phyloP scores from a whole-genome alignment of 768 basidiomycete genomes.

The Kwoniella sp. region DNA sequence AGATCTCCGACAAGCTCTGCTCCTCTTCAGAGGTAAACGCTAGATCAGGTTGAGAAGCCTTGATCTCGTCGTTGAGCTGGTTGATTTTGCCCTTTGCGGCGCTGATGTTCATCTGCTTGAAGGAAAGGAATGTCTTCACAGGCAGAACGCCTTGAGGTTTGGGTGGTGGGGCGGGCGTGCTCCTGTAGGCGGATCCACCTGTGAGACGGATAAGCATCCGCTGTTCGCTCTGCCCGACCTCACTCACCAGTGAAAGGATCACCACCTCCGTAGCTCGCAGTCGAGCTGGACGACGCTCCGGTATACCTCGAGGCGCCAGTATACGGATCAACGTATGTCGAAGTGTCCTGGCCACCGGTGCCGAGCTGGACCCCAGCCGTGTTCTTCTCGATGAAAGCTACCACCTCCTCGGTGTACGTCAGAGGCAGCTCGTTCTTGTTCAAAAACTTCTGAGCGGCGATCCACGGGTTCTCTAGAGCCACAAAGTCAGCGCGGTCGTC shows the following conservation, averaged over 20 bases:
- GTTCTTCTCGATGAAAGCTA: conserved; percentile 88
- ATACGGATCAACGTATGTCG: conserved; percentile 75
- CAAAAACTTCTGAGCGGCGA: conserved; percentile 84
- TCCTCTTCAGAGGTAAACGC: conserved; percentile 32
- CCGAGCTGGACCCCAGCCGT: conserved; percentile 69
- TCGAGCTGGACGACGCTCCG: conserved; percentile 17
- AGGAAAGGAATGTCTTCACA: conserved; percentile 60
- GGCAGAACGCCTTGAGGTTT: conserved; percentile 43
- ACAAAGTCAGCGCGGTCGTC: background rate
- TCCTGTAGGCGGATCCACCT: conserved; percentile 44
- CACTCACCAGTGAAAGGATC: conserved; percentile 47
- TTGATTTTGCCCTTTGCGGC: conserved; percentile 61
- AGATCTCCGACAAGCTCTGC: conserved; percentile 31
- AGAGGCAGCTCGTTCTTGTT: conserved; percentile 74
- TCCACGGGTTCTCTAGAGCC: conserved; percentile 75
- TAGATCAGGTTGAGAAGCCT: conserved; percentile 41
- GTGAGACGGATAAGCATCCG: background rate
- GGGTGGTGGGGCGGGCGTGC: conserved; percentile 40
- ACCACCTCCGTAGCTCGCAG: conserved; percentile 15
- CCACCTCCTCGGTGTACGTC: conserved; percentile 82
- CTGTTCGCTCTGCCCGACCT: conserved; percentile 2
- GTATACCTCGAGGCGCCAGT: conserved; percentile 60
- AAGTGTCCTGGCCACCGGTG: conserved; percentile 47
- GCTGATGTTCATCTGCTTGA: conserved; percentile 71
- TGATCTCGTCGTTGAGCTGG: conserved; percentile 68